Percentiles rank a stretch among this genome's conserved stretches.
Evolutionary conservation across 306 rosid species (phyloP).

Genomic region (Hippophae rhamnoides): DNA sequence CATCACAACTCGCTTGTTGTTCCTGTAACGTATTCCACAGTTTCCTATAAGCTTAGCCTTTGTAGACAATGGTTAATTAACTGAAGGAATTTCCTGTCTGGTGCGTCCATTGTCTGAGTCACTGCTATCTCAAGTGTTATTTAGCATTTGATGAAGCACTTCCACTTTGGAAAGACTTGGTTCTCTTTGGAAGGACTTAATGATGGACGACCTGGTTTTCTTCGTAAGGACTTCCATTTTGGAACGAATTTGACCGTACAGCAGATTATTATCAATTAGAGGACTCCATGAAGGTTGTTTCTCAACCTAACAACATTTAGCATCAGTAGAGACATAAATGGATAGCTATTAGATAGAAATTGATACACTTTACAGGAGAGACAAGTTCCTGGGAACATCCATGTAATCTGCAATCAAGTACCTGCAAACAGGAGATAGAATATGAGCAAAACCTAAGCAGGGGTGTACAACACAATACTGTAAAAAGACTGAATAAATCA

Average conservation of each 20-base stretch:
- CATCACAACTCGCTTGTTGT: slow-evolving; percentile 93
- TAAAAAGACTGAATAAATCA: slow-evolving; percentile 13
- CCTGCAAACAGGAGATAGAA: slow-evolving; percentile 40
- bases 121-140: slow-evolving; percentile 74
- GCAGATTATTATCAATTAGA: slow-evolving; percentile 49
- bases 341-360: background rate
- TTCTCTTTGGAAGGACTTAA: slow-evolving; percentile 35
- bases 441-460: slow-evolving; percentile 6
- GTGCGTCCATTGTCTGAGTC: slow-evolving; percentile 78
- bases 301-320: slow-evolving; percentile 62
- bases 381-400: slow-evolving; percentile 99
- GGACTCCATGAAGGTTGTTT: slow-evolving; percentile 63
- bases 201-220: slow-evolving; percentile 40
- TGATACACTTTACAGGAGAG: slow-evolving; percentile 64
- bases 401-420: slow-evolving; percentile 90
- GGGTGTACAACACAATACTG: slow-evolving; percentile 1
- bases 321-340: slow-evolving; percentile 12
- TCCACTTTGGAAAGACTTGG: slow-evolving; percentile 68
- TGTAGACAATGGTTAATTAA: slow-evolving; percentile 39
- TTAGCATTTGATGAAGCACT: slow-evolving; percentile 91
- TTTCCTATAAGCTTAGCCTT: slow-evolving; percentile 51
- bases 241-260: slow-evolving; percentile 82
- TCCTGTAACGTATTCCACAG: slow-evolving; percentile 59
- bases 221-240: slow-evolving; percentile 40
- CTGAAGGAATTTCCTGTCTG: slow-evolving; percentile 43